Evolutionary conservation across 257 asterid species (phyloP), one percentile per base, ranked within the genome.

Genomic region (Verbascum thapsus): DNA sequence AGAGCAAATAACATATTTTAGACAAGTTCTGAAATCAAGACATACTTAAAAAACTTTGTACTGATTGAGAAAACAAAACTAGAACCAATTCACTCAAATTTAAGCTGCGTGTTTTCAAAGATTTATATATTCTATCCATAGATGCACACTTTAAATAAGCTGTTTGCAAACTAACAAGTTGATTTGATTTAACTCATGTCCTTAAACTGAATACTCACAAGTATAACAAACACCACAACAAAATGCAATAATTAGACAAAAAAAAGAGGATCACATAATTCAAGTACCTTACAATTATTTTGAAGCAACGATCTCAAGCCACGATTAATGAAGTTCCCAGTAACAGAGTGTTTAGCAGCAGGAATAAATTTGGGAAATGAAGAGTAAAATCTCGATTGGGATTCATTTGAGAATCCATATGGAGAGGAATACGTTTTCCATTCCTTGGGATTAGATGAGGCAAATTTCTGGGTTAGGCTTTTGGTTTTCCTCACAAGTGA

Each of bases 251-350:
- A 49, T 1, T 8, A 17, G 6, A 26, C 32, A 26, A 26, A 26
- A 32, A 22, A 19, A 30, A 59, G 5, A 64, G 35, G 7, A 40
- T 18, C 7, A 10, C 56, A 19, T 48, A 16, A 37, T 16, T 48
- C 26, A 3, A 70, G 77, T 72, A 82, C 98, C 96, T 84, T 80
- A 32, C 45, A 40, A 55, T 66, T 68, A 64, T 71, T 74, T 16
- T 67, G 83, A 66, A 76, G 83, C 72, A 82, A 62, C 19, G 85
- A 76, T 61, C 81, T 83, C 8, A 84, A 73, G 8, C 94, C 91
- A 63, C 53, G 23, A 45, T 64, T 74, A 42, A 70, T 16, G 26
- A 67, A 72, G 67, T 48, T 76, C 68, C 82, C 66, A 0, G 82
- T 0, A 65, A 66, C 56, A 32, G 81, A 71, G 18, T 34, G 66